Base-by-base conservation (phyloP, 139 green algal species). In the Chlamydomonas incerta region DNA sequence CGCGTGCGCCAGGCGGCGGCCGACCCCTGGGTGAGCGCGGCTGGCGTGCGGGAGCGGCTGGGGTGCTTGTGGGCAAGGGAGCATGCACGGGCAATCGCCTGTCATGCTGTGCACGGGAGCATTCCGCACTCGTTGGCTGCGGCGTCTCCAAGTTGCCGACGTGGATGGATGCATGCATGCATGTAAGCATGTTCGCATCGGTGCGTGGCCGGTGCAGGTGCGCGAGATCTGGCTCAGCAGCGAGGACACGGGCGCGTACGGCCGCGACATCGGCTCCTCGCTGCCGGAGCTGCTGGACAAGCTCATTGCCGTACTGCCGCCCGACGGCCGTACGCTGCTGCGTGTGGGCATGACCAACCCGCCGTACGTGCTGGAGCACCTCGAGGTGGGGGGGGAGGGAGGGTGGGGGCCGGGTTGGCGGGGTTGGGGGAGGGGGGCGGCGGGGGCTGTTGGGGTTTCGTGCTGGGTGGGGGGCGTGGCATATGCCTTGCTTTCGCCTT, bases 331-430 rank as follows among this genome's bases (percentile, higher is more conserved):
- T 66, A 93, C 87, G 58, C 97, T 98, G 94, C 92, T 99, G 70
- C 90, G 96, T 0, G 68, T 99, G 24, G 96, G 96, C 37, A 99
- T 99, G 96, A 98, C 95, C 70, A 99, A 99, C 90, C 96, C 96
- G 57, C 96, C 96, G 24, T 99, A 96, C 92, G 97, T 99, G 29
- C 89, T 99, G 83, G 93, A 98, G 83, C 93, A 98, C 82, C 86
- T 99, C 62, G 80, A 91, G 10, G 93, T 86, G 0, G 41, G 8
- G 8, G 41, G 41, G 41, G 41, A 13, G 41, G 41, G 41, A 13
- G 41, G 41, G 57, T 26, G 23, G 23, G 57, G 10, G 57, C 6
- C 6, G 5, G 41, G 8, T 50, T 5, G 41, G 41, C 41, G 41
- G 41, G 41, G 41, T 13, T 50, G 41, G 41, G 41, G 41, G 41